These are phyloP conservation scores for Plicaturopsis crispa DNA, from an alignment of 768 basidiomycete species.

Conservation along the genomic window DNA sequence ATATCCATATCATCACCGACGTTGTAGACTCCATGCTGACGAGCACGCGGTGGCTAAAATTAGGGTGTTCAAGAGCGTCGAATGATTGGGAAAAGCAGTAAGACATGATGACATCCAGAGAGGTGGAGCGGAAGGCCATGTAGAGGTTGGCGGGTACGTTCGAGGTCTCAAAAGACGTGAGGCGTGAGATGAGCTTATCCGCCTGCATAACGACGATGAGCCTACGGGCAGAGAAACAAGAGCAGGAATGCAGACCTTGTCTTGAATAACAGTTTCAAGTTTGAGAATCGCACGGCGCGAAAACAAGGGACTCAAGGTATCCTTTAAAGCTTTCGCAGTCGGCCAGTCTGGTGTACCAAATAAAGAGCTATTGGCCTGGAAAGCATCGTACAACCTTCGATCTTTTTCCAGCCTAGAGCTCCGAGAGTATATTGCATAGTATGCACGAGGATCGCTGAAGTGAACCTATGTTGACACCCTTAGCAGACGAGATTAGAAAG, in stretches of 20 bases:
- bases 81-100: slow-evolving; percentile 29
- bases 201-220: slow-evolving; percentile 16
- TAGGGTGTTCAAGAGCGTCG: slow-evolving; percentile 19
- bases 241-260: slow-evolving; percentile 16
- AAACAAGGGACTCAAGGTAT: slow-evolving; percentile 31
- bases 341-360: slow-evolving; percentile 27
- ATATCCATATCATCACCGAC: slow-evolving; percentile 4
- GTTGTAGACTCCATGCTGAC: slow-evolving; percentile 10
- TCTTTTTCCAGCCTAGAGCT: slow-evolving; percentile 29
- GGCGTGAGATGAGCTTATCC: slow-evolving; percentile 22
- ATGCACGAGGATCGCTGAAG: slow-evolving; percentile 31
- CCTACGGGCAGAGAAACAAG: neutral
- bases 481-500: neutral
- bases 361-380: slow-evolving; percentile 28
- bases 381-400: slow-evolving; percentile 26
- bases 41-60: slow-evolving; percentile 25
- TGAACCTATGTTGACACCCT: slow-evolving; percentile 23
- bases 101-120: slow-evolving; percentile 31
- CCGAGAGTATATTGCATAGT: slow-evolving; percentile 28
- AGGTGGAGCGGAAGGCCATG: slow-evolving; percentile 29
- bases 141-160: slow-evolving; percentile 24
- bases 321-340: slow-evolving; percentile 25
- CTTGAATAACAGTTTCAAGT: slow-evolving; percentile 26
- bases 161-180: slow-evolving; percentile 21
- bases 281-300: slow-evolving; percentile 30